A percentile compares a stretch with the other conserved stretches of the same genome.
phyloP scores from a whole-genome alignment of 257 asterid genomes.

The Linderniella brevidens region DNA sequence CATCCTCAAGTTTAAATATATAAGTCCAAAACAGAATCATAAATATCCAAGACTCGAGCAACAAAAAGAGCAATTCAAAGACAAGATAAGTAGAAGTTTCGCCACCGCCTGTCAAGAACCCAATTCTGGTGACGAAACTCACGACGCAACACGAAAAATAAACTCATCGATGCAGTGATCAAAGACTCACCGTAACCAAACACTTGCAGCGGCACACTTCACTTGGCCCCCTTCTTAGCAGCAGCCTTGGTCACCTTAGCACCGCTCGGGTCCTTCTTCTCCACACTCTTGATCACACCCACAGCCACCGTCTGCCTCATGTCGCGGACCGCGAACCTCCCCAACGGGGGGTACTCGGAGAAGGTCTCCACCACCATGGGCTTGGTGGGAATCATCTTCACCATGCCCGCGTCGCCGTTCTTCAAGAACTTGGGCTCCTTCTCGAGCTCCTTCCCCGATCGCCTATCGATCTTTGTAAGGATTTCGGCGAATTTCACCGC shows the following conservation, averaged over 20 bases:
- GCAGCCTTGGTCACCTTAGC: conserved; percentile 41
- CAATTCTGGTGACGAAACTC: no score
- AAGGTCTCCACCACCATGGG: conserved; percentile 24
- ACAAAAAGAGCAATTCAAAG: no score
- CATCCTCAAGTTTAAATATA: no score
- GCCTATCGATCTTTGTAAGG: neutral
- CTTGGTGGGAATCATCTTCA: conserved; percentile 24
- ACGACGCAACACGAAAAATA: no score
- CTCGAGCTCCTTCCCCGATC: conserved; percentile 14
- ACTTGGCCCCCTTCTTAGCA: conserved; percentile 53
- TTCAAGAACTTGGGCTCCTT: conserved; percentile 25
- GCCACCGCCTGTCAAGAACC: no score
- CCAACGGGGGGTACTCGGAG: conserved; percentile 19
- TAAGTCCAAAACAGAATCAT: no score
- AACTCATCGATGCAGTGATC: no score
- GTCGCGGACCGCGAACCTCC: conserved; percentile 19
- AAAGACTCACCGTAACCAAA: no score
- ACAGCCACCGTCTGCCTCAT: conserved; percentile 19
- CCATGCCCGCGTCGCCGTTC: conserved; percentile 20
- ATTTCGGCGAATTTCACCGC: neutral
- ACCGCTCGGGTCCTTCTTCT: conserved; percentile 43
- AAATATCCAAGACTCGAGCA: no score
- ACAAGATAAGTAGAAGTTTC: no score
- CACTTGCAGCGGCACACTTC: conserved; percentile 6
- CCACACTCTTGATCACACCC: conserved; percentile 19